These are phyloP conservation scores for Cotoneaster glaucophyllus DNA, from an alignment of 306 rosid genomes.

Conservation along the genomic window DNA sequence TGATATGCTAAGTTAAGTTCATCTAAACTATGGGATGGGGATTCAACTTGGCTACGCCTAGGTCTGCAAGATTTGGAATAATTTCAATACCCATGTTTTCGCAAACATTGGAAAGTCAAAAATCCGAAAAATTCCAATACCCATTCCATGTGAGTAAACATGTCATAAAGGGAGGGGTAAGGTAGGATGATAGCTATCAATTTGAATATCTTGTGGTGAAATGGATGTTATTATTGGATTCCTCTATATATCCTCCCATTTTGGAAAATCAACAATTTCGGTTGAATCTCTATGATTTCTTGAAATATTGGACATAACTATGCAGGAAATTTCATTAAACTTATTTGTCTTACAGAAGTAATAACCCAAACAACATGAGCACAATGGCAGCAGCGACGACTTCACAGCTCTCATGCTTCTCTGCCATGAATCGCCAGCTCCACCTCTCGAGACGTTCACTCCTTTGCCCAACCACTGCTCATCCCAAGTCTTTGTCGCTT, in stretches of 20 bases:
- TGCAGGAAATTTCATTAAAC: background rate
- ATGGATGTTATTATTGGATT: background rate
- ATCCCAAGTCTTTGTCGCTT: conserved; percentile 29
- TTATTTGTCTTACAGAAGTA: background rate
- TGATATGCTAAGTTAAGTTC: too few species aligned
- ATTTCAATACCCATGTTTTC: too few species aligned
- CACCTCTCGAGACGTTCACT: conserved; percentile 27
- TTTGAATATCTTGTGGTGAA: background rate
- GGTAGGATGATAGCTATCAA: background rate
- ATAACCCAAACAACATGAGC: too few species aligned
- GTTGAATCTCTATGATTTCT: background rate
- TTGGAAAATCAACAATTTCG: background rate
- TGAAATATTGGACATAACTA: background rate
- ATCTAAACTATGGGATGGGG: too few species aligned
- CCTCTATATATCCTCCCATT: background rate
- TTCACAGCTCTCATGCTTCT: conserved; percentile 30
- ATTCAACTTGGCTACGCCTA: too few species aligned
- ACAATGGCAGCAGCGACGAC: too few species aligned
- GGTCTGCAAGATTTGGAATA: too few species aligned
- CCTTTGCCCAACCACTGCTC: conserved; percentile 26
- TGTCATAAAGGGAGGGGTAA: background rate
- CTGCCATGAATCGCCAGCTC: conserved; percentile 39
- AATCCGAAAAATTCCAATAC: too few species aligned
- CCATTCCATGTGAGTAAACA: too few species aligned
- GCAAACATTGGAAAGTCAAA: too few species aligned